These are phyloP conservation scores for Trametes cinnabarina DNA, from an alignment of 768 basidiomycete genomes.

Conservation along the genomic window DNA sequence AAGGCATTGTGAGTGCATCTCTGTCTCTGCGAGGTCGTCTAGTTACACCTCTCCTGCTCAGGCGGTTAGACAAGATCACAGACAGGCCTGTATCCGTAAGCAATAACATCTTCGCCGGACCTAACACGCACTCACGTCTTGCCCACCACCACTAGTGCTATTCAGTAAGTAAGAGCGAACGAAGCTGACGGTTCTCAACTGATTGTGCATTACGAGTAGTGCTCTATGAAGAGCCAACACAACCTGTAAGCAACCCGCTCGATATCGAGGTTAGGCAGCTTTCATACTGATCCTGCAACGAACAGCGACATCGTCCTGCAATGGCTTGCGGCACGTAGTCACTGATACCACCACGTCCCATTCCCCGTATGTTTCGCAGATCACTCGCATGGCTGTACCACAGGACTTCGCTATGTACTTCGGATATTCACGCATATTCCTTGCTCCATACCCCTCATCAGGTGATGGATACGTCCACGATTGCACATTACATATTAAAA, in stretches of 20 bases:
- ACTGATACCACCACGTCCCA: conserved; percentile 36
- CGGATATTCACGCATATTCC: background rate
- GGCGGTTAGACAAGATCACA: conserved; percentile 76
- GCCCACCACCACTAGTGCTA: conserved; percentile 59
- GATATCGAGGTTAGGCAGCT: background rate
- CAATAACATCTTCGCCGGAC: conserved; percentile 10
- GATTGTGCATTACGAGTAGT: conserved; percentile 50
- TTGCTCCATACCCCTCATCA: background rate
- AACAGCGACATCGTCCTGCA: conserved; percentile 80
- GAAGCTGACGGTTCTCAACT: background rate
- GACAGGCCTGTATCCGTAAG: conserved; percentile 84
- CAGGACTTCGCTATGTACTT: conserved; percentile 13
- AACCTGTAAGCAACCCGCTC: conserved; percentile 64
- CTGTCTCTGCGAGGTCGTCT: background rate
- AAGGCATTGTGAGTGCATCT: conserved; percentile 55
- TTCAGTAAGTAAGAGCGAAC: conserved; percentile 49
- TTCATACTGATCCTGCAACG: conserved; percentile 7
- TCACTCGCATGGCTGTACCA: conserved; percentile 4
- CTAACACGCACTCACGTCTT: background rate
- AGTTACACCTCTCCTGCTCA: conserved; percentile 27
- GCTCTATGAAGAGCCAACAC: conserved; percentile 95
- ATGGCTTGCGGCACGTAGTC: conserved; percentile 79
- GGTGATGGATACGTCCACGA: background rate
- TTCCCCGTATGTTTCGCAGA: background rate
- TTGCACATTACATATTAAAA: too few species aligned